Evolutionary conservation across 78 protist species (phyloP), one percentile per base, ranked within the genome.

Genomic region (Kipferlia bialata): DNA sequence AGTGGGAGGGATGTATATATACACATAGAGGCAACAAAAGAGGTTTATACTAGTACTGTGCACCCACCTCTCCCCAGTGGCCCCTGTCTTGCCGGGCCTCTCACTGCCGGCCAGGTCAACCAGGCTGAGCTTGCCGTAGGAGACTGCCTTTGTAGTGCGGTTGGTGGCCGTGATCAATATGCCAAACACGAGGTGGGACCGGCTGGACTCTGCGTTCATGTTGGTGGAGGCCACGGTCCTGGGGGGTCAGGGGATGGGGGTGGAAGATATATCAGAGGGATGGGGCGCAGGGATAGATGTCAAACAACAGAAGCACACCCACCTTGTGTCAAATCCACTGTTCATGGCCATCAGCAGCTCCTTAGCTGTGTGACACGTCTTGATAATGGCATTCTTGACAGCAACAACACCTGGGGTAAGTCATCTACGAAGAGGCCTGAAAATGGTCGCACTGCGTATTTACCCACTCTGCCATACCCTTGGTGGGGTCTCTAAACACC

Each of bases 91-190:
- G 36, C 62, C 59, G 28, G 58, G 38, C 2, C 85, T 36, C 59
- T 84, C 89, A 16, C 74, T 59, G 26, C 89, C 89, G 0, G 89
- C 89, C 31, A 85, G 70, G 48, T 85, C 89, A 36, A 76, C 79
- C 18, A 84, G 58, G 1, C 60, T 60, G 59, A 83, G 45, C 54
- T 66, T 71, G 28, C 83, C 83, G 26, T 7, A 0, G n/a, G 78
- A 28, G 1, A 3, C 37, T 10, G 32, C 48, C 24, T 62, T 53
- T 0, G n/a, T 65, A 16, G n/a, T n/a, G 44, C 22, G 51, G 29
- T 69, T 37, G 28, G 0, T 1, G n/a, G 66, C 56, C 77, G 53
- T 51, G 26, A 73, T 41, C 53, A 75, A 5, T 32, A 84, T 12
- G 45, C 13, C 0, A 59, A 82, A 64, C 38, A 86, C 77, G 36